These are phyloP conservation scores for Achaetomiella virescens DNA, from an alignment of 495 filamentous ascomycete species.

Conservation along the genomic window DNA sequence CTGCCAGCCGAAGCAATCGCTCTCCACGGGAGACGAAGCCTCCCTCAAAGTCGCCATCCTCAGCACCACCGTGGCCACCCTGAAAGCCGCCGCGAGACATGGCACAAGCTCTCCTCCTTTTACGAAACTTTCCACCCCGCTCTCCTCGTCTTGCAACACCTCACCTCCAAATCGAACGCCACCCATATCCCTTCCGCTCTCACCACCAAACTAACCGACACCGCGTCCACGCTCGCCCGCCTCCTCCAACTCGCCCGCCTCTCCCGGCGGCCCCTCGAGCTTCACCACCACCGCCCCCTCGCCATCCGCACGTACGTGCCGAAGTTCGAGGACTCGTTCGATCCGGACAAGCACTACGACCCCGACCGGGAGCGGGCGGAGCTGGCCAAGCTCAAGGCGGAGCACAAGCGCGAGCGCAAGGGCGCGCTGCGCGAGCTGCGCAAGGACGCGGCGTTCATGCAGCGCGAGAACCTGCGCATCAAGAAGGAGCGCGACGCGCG, in stretches of 20 bases:
- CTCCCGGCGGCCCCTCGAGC: slow-evolving; percentile 67
- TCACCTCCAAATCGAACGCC: slow-evolving; percentile 45
- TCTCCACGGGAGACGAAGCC: slow-evolving; percentile 30
- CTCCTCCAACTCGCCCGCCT: slow-evolving; percentile 52
- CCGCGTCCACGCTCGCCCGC: slow-evolving; percentile 39
- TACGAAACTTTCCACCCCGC: slow-evolving; percentile 63
- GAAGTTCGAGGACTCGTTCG: slow-evolving; percentile 95
- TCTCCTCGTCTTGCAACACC: slow-evolving; percentile 47
- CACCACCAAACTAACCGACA: slow-evolving; percentile 32
- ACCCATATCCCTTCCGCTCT: slow-evolving; percentile 42
- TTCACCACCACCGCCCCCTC: slow-evolving; percentile 84
- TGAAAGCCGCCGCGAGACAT: slow-evolving; percentile 58
- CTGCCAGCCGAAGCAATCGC: slow-evolving; percentile 30
- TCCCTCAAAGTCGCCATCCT: slow-evolving; percentile 54
- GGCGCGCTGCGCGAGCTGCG: slow-evolving; percentile 88
- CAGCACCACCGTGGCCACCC: slow-evolving; percentile 49
- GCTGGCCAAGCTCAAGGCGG: slow-evolving; percentile 67
- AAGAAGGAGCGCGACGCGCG: slow-evolving; percentile 86
- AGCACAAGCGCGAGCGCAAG: slow-evolving; percentile 93
- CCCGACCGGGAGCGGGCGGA: slow-evolving; percentile 84
- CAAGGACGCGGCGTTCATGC: slow-evolving; percentile 89
- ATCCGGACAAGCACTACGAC: slow-evolving; percentile 93
- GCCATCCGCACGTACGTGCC: slow-evolving; percentile 84
- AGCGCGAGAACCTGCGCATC: slow-evolving; percentile 76
- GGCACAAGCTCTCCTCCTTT: slow-evolving; percentile 63